phyloP scores from a whole-genome alignment of 352 stramenopile genomes.

The Phytopythium chamaehyphon region DNA sequence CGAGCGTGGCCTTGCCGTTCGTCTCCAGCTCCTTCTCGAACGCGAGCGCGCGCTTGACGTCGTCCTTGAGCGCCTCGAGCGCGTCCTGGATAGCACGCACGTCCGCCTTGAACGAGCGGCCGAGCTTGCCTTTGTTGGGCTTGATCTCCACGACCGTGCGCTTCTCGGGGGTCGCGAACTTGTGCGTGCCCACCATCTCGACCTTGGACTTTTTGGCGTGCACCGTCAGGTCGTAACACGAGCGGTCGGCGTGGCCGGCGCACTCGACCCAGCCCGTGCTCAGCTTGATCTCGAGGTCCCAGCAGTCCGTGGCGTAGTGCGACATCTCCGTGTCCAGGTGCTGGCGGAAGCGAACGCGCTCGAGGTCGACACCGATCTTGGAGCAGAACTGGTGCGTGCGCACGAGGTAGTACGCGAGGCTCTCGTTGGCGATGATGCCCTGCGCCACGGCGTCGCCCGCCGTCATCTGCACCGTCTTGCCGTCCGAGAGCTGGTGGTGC shows the following conservation, averaged over 20 bases:
- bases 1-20: slow-evolving; percentile 89
- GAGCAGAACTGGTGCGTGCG: slow-evolving; percentile 96
- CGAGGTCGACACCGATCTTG: slow-evolving; percentile 92
- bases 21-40: slow-evolving; percentile 91
- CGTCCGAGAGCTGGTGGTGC: slow-evolving; percentile 95
- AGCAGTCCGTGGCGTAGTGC: slow-evolving; percentile 99
- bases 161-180: slow-evolving; percentile 92
- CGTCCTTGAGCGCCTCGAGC: slow-evolving; percentile 82
- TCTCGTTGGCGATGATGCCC: slow-evolving; percentile 98
- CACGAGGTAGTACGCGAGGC: slow-evolving; percentile 98
- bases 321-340: slow-evolving; percentile 99
- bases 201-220: slow-evolving; percentile 87
- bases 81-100: slow-evolving; percentile 68
- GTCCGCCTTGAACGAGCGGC: slow-evolving; percentile 96
- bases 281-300: slow-evolving; percentile 98
- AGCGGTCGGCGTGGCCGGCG: slow-evolving; percentile 97
- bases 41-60: slow-evolving; percentile 82
- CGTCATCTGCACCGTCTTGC: slow-evolving; percentile 94
- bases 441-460: slow-evolving; percentile 89
- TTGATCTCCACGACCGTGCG: slow-evolving; percentile 94
- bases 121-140: slow-evolving; percentile 96
- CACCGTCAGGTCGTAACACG: slow-evolving; percentile 96
- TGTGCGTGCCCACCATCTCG: slow-evolving; percentile 86
- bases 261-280: slow-evolving; percentile 99
- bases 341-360: slow-evolving; percentile 97